Conservation (phyloP, 2,329 filamentous ascomycete species). For the Fusarium ambrosium region DNA sequence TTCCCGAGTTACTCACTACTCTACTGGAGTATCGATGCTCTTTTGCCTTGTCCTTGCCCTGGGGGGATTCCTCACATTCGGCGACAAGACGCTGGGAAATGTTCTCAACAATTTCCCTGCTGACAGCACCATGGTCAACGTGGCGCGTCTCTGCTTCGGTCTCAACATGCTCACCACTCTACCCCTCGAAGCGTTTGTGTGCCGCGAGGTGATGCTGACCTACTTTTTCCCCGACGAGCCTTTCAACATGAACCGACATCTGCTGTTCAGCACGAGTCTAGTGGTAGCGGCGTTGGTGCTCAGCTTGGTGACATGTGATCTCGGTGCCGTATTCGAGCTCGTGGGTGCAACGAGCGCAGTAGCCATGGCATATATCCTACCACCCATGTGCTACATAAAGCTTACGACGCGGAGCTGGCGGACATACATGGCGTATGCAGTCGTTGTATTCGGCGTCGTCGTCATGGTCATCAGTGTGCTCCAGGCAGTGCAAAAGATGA, state of each 20-base stretch:
- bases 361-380: slow-evolving; percentile 93
- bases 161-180: slow-evolving; percentile 99
- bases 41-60: slow-evolving; percentile 92
- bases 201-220: slow-evolving; percentile 94
- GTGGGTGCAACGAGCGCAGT: slow-evolving; percentile 96
- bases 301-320: slow-evolving; percentile 89
- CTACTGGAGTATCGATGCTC: slow-evolving; percentile 89
- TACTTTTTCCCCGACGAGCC: slow-evolving; percentile 79
- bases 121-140: slow-evolving; percentile 92
- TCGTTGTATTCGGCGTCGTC: slow-evolving; percentile 81
- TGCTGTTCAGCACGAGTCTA: slow-evolving; percentile 86
- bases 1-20: slow-evolving; percentile 92
- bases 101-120: slow-evolving; percentile 97
- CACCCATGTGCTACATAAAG: slow-evolving; percentile 95
- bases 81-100: slow-evolving; percentile 91
- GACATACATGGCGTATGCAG: slow-evolving; percentile 77
- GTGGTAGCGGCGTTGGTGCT: slow-evolving; percentile 84
- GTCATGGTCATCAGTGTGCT: slow-evolving; percentile 88
- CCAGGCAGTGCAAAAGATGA: slow-evolving; percentile 79
- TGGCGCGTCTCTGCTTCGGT: slow-evolving; percentile 94
- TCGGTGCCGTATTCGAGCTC: slow-evolving; percentile 94
- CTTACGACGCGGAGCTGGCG: slow-evolving; percentile 82
- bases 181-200: slow-evolving; percentile 97
- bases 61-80: slow-evolving; percentile 92
- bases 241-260: slow-evolving; percentile 85